Evolutionary conservation across 495 filamentous ascomycete genomes (phyloP).

Genomic region (Neurospora sp.): DNA sequence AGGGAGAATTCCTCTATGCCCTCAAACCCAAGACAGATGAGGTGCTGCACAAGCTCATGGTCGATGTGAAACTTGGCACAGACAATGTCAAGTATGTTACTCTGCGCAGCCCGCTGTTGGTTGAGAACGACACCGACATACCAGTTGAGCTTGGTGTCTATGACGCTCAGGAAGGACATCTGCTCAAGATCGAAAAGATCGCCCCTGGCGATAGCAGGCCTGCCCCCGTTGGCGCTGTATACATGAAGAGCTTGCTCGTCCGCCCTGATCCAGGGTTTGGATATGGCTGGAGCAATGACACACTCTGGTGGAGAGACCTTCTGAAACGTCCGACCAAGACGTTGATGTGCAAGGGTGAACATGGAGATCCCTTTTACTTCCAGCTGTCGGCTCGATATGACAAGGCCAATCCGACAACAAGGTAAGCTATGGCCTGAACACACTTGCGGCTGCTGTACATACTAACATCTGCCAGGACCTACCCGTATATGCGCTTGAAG

Average conservation of each 20-base stretch:
- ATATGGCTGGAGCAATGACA: constrained; percentile 85
- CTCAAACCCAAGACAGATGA: constrained; percentile 70
- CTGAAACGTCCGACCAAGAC: constrained; percentile 74
- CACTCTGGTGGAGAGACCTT: constrained; percentile 85
- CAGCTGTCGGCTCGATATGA: constrained; percentile 81
- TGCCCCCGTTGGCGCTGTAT: constrained; percentile 86
- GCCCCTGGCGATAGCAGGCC: constrained; percentile 84
- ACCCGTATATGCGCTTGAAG: constrained; percentile 89
- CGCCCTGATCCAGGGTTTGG: constrained; percentile 95
- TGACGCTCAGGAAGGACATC: constrained; percentile 75
- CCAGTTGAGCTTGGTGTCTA: constrained; percentile 92
- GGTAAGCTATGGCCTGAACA: constrained; percentile 25
- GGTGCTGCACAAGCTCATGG: constrained; percentile 77
- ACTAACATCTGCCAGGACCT: constrained; percentile 46
- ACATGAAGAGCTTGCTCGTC: constrained; percentile 79
- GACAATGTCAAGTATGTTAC: constrained; percentile 98
- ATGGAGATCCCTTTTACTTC: constrained; percentile 86
- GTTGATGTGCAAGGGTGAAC: constrained; percentile 76
- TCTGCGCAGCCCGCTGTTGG: constrained; percentile 83
- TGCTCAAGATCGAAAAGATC: constrained; percentile 97
- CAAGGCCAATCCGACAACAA: constrained; percentile 68
- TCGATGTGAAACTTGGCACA: constrained; percentile 78
- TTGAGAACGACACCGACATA: constrained; percentile 98
- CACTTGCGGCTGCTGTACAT: neutral
- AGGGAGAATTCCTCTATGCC: constrained; percentile 83